These are phyloP conservation scores for Aspergillus kassunensis DNA, from an alignment of 495 filamentous ascomycete genomes.

Conservation along the genomic window DNA sequence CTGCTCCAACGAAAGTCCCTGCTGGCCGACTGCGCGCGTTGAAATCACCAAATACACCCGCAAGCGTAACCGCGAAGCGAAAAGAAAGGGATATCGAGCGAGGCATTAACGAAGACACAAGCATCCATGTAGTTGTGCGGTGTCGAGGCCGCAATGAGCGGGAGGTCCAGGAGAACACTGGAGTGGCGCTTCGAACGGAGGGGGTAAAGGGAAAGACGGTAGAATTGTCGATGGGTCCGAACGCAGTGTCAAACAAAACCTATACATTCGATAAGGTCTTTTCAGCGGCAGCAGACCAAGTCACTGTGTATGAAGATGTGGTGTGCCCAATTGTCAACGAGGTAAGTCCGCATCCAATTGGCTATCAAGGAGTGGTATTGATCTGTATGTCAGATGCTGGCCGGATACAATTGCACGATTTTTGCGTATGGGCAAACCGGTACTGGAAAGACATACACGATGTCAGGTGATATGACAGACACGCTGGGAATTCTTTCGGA, in stretches of 20 bases:
- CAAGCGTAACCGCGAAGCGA: constrained; percentile 57
- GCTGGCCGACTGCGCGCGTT: constrained; percentile 37
- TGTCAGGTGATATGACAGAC: constrained; percentile 95
- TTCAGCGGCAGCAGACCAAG: constrained; percentile 90
- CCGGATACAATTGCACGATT: constrained; percentile 97
- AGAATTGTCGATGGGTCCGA: constrained; percentile 88
- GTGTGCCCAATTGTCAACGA: constrained; percentile 89
- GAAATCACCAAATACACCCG: constrained; percentile 39
- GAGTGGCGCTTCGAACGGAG: constrained; percentile 83
- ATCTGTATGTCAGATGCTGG: constrained; percentile 66
- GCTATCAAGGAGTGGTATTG: constrained; percentile 4
- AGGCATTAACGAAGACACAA: constrained; percentile 75
- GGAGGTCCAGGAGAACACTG: constrained; percentile 88
- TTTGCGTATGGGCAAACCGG: constrained; percentile 98
- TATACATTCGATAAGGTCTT: constrained; percentile 98
- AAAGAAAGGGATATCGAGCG: constrained; percentile 81
- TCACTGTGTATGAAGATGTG: constrained; percentile 88
- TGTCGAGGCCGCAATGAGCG: constrained; percentile 90
- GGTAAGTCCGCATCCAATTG: too few species aligned
- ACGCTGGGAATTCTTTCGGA: constrained; percentile 81
- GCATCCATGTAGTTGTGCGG: constrained; percentile 94
- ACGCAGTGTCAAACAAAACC: constrained; percentile 87
- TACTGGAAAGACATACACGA: constrained; percentile 98
- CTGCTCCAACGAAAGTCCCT: constrained; percentile 54
- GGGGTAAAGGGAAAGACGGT: constrained; percentile 79